Percentiles rank a stretch among this genome's conserved stretches.
phyloP scores from a whole-genome alignment of 2,329 filamentous ascomycete genomes.

The Phaeosphaeriaceae sp. region DNA sequence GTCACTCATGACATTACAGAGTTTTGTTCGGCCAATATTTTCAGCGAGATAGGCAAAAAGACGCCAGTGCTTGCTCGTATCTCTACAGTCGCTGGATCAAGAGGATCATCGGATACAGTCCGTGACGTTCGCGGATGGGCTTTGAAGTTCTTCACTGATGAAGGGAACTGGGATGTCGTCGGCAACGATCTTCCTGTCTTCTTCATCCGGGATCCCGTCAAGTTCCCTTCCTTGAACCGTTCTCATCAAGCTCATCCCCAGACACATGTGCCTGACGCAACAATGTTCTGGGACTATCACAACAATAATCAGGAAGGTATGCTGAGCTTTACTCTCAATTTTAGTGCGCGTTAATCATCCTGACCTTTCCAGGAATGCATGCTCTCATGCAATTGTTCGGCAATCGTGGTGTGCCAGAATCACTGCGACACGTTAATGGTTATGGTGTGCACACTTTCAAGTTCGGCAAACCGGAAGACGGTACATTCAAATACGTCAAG shows the following conservation, averaged over 20 bases:
- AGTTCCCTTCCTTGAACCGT: conserved; percentile 52
- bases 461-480: conserved; percentile 44
- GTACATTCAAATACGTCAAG: conserved; percentile 59
- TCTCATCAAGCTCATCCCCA: conserved; percentile 43
- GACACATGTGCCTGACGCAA: conserved; percentile 44
- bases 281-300: conserved; percentile 52
- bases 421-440: conserved; percentile 55
- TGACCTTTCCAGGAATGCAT: conserved; percentile 56
- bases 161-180: conserved; percentile 61
- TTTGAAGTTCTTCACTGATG: conserved; percentile 60
- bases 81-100: conserved; percentile 56
- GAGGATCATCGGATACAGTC: conserved; percentile 56
- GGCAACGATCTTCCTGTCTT: conserved; percentile 54
- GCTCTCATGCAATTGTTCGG: conserved; percentile 61
- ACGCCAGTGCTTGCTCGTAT: conserved; percentile 57
- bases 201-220: conserved; percentile 54
- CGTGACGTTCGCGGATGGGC: conserved; percentile 59
- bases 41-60: conserved; percentile 52
- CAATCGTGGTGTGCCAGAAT: conserved; percentile 57
- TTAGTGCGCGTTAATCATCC: no score
- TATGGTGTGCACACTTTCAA: conserved; percentile 58
- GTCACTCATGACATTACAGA: conserved; percentile 66
- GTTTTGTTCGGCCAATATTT: conserved; percentile 62
- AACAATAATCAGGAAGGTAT: conserved; percentile 43
- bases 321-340: no score